A percentile compares a stretch with the other conserved stretches of the same genome.
These are phyloP conservation scores for Pseudisothecium myosuroides DNA, from an alignment of 225 moss, liverwort and hornwort species.

Conservation along the genomic window DNA sequence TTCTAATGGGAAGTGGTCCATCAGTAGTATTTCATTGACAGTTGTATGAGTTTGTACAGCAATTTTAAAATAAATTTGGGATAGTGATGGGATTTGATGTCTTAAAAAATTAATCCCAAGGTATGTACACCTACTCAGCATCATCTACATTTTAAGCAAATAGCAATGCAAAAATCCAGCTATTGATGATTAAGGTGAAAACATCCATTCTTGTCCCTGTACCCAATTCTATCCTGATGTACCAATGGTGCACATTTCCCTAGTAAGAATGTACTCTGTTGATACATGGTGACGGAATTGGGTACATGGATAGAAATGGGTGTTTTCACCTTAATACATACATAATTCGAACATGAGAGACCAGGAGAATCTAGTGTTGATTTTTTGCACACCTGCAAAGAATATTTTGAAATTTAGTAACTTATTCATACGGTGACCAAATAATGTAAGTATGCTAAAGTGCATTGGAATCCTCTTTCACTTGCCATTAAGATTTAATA, in stretches of 20 bases:
- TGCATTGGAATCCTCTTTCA: background rate
- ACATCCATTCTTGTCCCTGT: too few relatives aligned
- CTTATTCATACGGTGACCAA: background rate
- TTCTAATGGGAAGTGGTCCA: background rate
- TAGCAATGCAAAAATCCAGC: rapidly evolving
- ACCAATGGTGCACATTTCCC: too few relatives aligned
- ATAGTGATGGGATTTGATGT: background rate
- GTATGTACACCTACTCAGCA: background rate
- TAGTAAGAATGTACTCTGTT: too few relatives aligned
- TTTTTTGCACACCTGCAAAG: background rate
- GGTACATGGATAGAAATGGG: too few relatives aligned
- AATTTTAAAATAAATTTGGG: background rate
- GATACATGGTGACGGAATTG: too few relatives aligned
- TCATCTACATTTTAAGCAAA: background rate
- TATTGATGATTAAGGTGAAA: too few relatives aligned
- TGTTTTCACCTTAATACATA: too few relatives aligned
- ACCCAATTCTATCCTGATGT: too few relatives aligned
- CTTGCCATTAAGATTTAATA: background rate
- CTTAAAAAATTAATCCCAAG: background rate
- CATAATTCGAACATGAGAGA: too few relatives aligned
- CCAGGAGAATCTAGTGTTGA: background rate
- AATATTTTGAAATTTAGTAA: background rate
- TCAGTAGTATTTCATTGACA: background rate
- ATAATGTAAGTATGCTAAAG: background rate
- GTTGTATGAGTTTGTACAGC: background rate